A percentile compares a stretch with the other conserved stretches of the same genome.
These are phyloP conservation scores for Hymenochaete sp. DNA, from an alignment of 1,284 basidiomycete genomes.

Conservation along the genomic window DNA sequence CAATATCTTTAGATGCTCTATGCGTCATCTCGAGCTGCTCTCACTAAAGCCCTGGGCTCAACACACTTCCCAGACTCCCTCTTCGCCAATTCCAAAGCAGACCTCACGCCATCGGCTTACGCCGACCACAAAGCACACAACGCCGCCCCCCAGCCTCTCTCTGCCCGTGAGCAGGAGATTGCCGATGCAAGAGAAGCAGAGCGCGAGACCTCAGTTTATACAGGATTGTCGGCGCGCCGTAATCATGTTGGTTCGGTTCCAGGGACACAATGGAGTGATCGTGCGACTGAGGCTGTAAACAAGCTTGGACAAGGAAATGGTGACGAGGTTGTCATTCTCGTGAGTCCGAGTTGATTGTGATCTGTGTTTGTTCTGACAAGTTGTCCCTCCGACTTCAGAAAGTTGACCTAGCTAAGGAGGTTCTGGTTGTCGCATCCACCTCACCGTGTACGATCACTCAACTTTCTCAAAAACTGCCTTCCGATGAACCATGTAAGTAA, in stretches of 20 bases:
- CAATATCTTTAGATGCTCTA: conserved; percentile 74
- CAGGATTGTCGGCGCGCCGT: conserved; percentile 46
- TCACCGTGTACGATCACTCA: conserved; percentile 33
- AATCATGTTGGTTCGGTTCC: conserved; percentile 50
- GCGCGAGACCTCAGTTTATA: too few relatives aligned
- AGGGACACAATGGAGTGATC: conserved; percentile 55
- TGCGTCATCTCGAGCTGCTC: conserved; percentile 70
- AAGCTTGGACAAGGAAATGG: conserved; percentile 43
- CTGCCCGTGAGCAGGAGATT: conserved; percentile 72
- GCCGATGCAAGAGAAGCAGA: conserved; percentile 70
- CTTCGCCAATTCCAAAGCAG: conserved; percentile 71
- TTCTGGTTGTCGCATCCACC: conserved; percentile 37
- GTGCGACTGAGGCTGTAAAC: conserved; percentile 55
- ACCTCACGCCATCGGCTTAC: conserved; percentile 61
- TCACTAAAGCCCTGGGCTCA: conserved; percentile 72
- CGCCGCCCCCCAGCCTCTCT: conserved; percentile 72
- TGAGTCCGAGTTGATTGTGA: conserved; percentile 30
- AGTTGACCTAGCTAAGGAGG: conserved; percentile 58
- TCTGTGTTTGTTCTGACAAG: background rate
- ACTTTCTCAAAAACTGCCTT: conserved; percentile 42
- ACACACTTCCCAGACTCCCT: conserved; percentile 69
- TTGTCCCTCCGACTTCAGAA: conserved; percentile 8
- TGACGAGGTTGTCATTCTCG: conserved; percentile 54
- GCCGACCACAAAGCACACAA: conserved; percentile 65
- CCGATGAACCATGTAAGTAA: conserved; percentile 41